Percentiles rank a stretch among this genome's conserved stretches.
Conservation (phyloP, 2,329 filamentous ascomycete genomes). For the Exophiala sp. region DNA sequence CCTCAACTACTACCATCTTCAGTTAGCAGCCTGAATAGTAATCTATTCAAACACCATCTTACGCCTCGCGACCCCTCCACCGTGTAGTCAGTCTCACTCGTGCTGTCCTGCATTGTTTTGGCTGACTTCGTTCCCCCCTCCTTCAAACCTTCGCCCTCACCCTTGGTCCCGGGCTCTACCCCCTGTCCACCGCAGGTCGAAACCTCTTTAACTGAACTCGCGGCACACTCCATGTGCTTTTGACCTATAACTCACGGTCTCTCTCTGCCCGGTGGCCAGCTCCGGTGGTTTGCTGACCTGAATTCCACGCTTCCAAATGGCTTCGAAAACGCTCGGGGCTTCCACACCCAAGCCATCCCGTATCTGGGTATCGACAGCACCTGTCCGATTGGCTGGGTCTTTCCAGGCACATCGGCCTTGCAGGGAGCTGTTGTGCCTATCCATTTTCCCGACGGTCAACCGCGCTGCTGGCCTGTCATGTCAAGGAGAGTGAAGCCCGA, state of each 20-base stretch:
- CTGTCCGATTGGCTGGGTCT: conserved; percentile 7
- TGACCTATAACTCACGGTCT: no score
- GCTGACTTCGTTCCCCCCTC: neutral
- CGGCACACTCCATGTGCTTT: no score
- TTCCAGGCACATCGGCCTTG: neutral
- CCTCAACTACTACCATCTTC: no score
- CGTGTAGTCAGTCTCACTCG: no score
- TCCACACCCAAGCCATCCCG: conserved; percentile 10
- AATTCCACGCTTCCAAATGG: conserved; percentile 11
- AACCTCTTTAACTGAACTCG: no score
- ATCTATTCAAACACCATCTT: no score
- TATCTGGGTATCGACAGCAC: conserved; percentile 11
- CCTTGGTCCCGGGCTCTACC: neutral
- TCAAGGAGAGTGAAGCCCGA: neutral
- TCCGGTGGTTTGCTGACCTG: conserved; percentile 17
- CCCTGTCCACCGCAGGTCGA: no score
- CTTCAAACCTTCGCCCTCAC: neutral
- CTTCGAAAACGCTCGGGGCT: conserved; percentile 12
- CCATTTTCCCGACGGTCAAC: conserved; percentile 24
- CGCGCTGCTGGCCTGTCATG: neutral
- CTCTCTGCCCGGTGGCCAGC: conserved; percentile 15
- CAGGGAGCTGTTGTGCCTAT: conserved; percentile 2
- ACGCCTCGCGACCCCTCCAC: no score
- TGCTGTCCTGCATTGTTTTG: no score
- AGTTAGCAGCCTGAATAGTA: no score